phyloP scores from a whole-genome alignment of 371 early-diverging fungal species.

The Apophysomyces elegans region DNA sequence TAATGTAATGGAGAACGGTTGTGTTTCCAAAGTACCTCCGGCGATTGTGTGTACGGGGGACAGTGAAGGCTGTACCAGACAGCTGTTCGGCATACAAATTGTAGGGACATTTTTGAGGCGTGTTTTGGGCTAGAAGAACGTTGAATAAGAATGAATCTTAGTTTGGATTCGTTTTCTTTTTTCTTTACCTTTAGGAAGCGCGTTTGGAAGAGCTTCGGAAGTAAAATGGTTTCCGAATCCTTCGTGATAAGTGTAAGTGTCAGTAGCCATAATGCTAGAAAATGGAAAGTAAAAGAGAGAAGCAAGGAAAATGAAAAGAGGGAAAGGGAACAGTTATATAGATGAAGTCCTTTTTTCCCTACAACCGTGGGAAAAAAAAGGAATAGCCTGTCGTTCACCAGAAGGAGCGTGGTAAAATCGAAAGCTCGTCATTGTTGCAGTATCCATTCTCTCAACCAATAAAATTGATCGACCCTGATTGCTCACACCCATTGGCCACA shows the following conservation, averaged over 20 bases:
- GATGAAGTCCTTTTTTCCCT: too few species aligned
- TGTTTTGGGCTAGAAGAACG: constrained; percentile 74
- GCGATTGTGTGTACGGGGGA: constrained; percentile 83
- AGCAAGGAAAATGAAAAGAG: constrained; percentile 5
- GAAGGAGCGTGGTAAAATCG: not conserved
- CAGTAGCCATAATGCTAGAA: constrained; percentile 30
- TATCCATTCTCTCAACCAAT: too few species aligned
- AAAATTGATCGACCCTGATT: too few species aligned
- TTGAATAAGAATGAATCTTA: not conserved
- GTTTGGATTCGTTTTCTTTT: not conserved
- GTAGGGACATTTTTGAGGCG: constrained; percentile 91
- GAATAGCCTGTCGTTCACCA: too few species aligned
- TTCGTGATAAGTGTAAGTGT: constrained; percentile 60
- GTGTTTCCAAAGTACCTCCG: constrained; percentile 58
- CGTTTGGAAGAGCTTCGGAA: constrained; percentile 84
- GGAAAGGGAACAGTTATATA: not conserved
- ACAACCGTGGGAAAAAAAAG: constrained; percentile 7
- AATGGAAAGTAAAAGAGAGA: constrained; percentile 13
- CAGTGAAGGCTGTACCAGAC: constrained; percentile 95
- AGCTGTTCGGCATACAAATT: constrained; percentile 95
- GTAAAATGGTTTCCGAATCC: constrained; percentile 87
- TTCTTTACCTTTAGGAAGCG: constrained; percentile 80
- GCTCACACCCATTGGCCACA: too few species aligned
- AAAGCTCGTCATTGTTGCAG: too few species aligned
- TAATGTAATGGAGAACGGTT: not conserved